Evolutionary conservation across 2,329 filamentous ascomycete species (phyloP).

Genomic region (Fragosphaeria purpurea): DNA sequence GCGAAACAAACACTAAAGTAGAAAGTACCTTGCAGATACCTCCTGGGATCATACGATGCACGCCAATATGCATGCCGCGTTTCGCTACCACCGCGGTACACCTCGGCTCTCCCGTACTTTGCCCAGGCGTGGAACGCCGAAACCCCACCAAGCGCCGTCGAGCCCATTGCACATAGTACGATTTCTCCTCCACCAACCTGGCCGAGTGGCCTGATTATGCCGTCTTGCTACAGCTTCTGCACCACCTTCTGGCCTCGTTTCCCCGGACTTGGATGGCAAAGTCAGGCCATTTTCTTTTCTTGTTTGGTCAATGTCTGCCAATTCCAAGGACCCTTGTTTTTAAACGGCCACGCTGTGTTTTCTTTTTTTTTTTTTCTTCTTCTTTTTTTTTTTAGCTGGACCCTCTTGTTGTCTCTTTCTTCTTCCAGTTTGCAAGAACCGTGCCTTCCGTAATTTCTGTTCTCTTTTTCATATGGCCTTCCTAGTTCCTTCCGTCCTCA

Average conservation of each 20-base stretch:
- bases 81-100: no score
- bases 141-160: no score
- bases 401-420: not conserved
- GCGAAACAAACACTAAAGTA: no score
- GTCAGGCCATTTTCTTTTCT: slow-evolving; percentile 13
- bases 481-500: no score
- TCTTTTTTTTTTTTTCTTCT: not conserved
- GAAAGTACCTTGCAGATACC: no score
- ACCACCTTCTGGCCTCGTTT: slow-evolving; percentile 9
- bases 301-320: not conserved
- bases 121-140: no score
- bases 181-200: slow-evolving; percentile 11
- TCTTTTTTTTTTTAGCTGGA: not conserved
- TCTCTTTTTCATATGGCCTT: no score
- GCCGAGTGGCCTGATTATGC: slow-evolving; percentile 15
- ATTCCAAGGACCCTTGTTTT: slow-evolving; percentile 1
- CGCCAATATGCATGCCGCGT: no score
- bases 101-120: no score
- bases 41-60: no score
- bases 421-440: no score
- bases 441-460: no score
- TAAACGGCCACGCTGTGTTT: not conserved
- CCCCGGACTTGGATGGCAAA: slow-evolving; percentile 11
- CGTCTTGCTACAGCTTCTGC: slow-evolving; percentile 10
- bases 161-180: slow-evolving; percentile 9